Base-by-base conservation (phyloP, 768 basidiomycete species). In the Cyclocybe aegerita region DNA sequence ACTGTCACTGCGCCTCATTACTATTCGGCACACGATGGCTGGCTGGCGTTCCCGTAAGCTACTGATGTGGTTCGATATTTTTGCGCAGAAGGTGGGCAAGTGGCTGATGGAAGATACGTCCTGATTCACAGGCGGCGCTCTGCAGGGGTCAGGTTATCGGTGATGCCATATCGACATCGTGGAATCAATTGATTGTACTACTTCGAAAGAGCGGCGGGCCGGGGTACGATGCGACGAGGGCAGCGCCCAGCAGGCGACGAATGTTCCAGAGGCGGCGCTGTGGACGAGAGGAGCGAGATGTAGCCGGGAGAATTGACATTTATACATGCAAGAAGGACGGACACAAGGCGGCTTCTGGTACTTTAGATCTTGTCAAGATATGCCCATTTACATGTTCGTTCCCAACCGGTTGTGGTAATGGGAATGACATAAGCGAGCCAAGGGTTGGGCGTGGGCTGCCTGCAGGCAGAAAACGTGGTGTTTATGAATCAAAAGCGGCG, bases 381-480 rank as follows among this genome's bases (percentile, higher is more conserved):
- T 50, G 59, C 59, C 59, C 58, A 59, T 62, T 60, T 58, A 57
- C 17, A 43, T 53, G 52, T 17, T 32, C 35, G 34, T 55, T 58
- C 59, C 48, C 55, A 56, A 52, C 55, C 52, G 49, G 54, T 43
- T 58, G 52, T 52, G 48, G 55, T 31, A 57, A 55, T 23, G 56
- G 40, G 54, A 53, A 48, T 63, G 60, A 64, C 54, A 80, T 75
- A 79, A 80, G 66, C 64, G 60, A 62, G 70, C 62, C 62, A 69
- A 70, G 65, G 56, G 68, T 64, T 53, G 64, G 54, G 61, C 54
- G 69, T 65, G 67, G 55, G 60, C 64, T 79, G 83, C 85, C 84
- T 86, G 83, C 82, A 86, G 85, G 85, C 85, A 83, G 70, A 73
- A 76, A 85, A 85, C 85, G 85, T 87, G 78, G 70, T 71, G 79